Evolutionary conservation across 2,329 filamentous ascomycete species (phyloP), one percentile per base, ranked within the genome.

Genomic region (Penicillium hesseltinei): DNA sequence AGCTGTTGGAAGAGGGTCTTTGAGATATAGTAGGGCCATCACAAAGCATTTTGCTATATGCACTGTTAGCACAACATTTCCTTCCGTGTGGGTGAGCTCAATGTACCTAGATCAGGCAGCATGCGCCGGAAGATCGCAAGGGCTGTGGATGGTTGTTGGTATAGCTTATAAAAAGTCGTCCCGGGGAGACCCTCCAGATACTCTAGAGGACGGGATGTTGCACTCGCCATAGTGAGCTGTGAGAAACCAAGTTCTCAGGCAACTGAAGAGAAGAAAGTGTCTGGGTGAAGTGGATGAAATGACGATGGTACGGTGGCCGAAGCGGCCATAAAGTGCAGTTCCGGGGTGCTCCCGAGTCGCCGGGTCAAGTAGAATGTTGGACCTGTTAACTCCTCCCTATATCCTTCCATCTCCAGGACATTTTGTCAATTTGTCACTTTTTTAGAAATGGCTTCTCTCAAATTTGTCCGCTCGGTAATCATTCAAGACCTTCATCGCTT

Each of bases 121-220:
- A 99, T 97, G 78, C 94, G 92, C 66, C 94, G 87, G 75, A 97
- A 97, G 69, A 99, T 92, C 65, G 94, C 94, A 64, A 99, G 86
- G 38, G 92, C 90, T 1, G 94, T 96, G 42, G 93, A 96, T 31
- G 94, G 94, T 80, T 97, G 92, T 78, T 92, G 89, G 81, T 99
- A 99, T 45, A 99, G 84, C 75, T 91, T 89, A 72, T 87, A 86
- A 75, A 97, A 96, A 36, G 91, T 95, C 42, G 90, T 91, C 62
- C 92, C 91, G 49, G 90, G 90, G 69, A 96, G 88, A 73, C 88
- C 87, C 82, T 97, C 92, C 73, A 97, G 88, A 77, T 96, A 97
- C 72, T 97, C 92, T 72, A 93, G 90, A 54, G 84, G 82, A 64
- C 84, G 83, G 62, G 81, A 80, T 51, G 83, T 83, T 53, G 84